phyloP scores from a whole-genome alignment of 345 rosid genomes.

The Melaleuca quinquenervia region DNA sequence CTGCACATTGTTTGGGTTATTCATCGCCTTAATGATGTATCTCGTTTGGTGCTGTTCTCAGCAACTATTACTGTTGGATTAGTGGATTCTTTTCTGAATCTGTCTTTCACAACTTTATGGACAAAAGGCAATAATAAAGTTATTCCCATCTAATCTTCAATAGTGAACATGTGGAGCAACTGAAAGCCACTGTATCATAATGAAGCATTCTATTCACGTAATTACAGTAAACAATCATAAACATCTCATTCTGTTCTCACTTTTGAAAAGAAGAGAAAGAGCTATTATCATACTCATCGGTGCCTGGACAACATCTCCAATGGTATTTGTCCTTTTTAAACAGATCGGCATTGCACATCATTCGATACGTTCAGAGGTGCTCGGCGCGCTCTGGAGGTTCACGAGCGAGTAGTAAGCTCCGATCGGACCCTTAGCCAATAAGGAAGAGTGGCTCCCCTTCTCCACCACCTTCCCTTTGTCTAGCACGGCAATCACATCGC shows the following conservation, averaged over 20 bases:
- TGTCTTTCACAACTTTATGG: neutral
- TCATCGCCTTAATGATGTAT: neutral
- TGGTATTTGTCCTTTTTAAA: neutral
- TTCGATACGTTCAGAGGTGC: neutral
- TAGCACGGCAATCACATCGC: slow-evolving; percentile 46
- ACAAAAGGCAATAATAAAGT: neutral
- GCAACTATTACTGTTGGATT: neutral
- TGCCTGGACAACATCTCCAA: neutral
- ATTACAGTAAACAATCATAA: neutral
- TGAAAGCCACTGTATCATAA: neutral
- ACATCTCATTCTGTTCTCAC: neutral
- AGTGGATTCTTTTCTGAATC: neutral
- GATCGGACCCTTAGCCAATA: slow-evolving; percentile 32
- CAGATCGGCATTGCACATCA: neutral
- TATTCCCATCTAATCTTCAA: neutral
- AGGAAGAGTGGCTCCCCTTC: slow-evolving; percentile 48
- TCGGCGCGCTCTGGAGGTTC: slow-evolving; percentile 19
- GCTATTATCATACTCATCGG: neutral
- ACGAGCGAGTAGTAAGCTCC: slow-evolving; percentile 61
- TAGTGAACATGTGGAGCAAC: neutral
- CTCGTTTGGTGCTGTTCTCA: neutral
- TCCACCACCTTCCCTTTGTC: slow-evolving; percentile 52
- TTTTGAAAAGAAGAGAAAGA: neutral
- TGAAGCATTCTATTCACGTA: neutral
- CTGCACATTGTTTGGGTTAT: neutral